A percentile compares a stretch with the other conserved stretches of the same genome.
Evolutionary conservation across 306 rosid species (phyloP).

Genomic region (Cyamopsis tetragonoloba): DNA sequence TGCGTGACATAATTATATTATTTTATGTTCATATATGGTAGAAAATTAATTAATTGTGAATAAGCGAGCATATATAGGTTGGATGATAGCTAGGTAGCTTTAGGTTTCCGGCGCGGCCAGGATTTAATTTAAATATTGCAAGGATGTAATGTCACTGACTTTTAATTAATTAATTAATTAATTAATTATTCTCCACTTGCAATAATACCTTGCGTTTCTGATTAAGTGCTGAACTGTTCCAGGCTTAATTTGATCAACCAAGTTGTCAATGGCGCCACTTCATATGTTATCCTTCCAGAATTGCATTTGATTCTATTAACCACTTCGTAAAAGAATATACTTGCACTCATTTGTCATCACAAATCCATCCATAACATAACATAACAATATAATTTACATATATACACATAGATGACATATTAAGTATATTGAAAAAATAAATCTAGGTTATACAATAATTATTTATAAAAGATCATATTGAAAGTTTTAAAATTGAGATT

Average conservation of each 20-base stretch:
- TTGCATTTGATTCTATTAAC: conserved; percentile 27
- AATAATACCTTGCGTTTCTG: conserved; percentile 24
- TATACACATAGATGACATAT: no score
- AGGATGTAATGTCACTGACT: conserved; percentile 27
- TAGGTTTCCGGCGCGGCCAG: conserved; percentile 34
- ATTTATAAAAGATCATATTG: no score
- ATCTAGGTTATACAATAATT: no score
- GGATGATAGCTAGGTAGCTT: conserved; percentile 27
- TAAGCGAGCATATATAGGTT: conserved; percentile 23
- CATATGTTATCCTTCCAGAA: conserved; percentile 8
- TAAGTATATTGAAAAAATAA: no score
- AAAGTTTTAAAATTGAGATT: no score
- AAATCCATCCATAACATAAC: not conserved
- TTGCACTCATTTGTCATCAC: not conserved
- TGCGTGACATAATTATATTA: not conserved
- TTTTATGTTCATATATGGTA: conserved; percentile 4
- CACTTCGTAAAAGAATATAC: conserved; percentile 27
- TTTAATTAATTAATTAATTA: no score
- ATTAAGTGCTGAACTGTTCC: conserved; percentile 15
- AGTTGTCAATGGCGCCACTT: conserved; percentile 17
- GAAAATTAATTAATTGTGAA: conserved; percentile 19
- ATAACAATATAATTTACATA: not conserved
- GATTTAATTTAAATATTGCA: conserved; percentile 38
- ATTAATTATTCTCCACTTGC: conserved; percentile 40
- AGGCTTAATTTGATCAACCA: conserved; percentile 24